Conservation (phyloP, 1,284 basidiomycete species). For the Apiotrichum veenhuisii region DNA sequence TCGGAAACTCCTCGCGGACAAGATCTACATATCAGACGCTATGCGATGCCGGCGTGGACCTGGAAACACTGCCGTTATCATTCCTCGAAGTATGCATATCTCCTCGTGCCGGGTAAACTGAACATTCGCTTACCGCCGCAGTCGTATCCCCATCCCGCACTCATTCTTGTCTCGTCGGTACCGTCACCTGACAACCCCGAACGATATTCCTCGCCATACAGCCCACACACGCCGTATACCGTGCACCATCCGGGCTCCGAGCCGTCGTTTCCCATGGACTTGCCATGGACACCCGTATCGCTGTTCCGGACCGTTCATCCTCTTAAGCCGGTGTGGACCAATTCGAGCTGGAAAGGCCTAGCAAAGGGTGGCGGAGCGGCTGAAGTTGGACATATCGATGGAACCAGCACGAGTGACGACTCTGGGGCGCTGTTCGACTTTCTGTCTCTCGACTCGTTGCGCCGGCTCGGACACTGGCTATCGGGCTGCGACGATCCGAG, state of each 20-base stretch:
- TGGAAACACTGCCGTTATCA: not conserved
- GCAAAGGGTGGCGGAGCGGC: not conserved
- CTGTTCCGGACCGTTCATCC: not conserved
- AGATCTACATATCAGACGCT: not conserved
- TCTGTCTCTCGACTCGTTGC: not conserved
- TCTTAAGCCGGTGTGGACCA: not conserved
- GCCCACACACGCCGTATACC: not conserved
- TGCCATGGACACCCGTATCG: not conserved
- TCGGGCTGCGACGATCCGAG: not conserved
- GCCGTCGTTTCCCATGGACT: not conserved
- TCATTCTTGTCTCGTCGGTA: not conserved
- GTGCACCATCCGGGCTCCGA: not conserved
- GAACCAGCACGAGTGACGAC: no score
- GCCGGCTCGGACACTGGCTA: not conserved
- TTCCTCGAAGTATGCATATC: not conserved
- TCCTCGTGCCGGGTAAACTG: not conserved
- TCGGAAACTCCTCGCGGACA: not conserved
- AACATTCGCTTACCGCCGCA: not conserved
- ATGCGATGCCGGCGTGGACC: not conserved
- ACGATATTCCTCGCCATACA: not conserved
- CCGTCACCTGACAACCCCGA: not conserved
- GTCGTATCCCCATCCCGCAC: not conserved
- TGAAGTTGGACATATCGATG: no score
- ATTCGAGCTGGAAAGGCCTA: not conserved
- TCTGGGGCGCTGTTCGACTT: not conserved